Evolutionary conservation across 2,329 filamentous ascomycete species (phyloP), one percentile per base, ranked within the genome.

Genomic region (Didymella pinodella): DNA sequence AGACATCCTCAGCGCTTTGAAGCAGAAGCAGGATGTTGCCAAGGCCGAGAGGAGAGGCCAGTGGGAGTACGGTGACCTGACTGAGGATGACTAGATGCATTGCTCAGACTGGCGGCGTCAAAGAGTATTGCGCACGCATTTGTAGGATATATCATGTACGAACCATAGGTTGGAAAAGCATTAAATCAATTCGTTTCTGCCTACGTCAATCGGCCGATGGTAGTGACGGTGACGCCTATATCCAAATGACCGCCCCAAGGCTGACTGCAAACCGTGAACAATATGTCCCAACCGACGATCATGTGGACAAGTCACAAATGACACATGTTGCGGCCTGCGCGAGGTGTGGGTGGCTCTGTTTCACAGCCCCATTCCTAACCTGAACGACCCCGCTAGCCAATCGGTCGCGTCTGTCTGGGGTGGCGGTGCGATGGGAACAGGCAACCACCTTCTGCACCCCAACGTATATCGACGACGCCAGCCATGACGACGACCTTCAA

Each of bases 1-100:
- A 57, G 85, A 90, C 32, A 87, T 93, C 43, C 79, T 97, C 63
- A 86, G 87, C 77, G 86, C 86, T 68, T 81, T 97, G 62, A 88
- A 86, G 72, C 85, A 90, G 77, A 86, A 90, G 50, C 90, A 96
- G 82, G 83, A 85, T 34, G 84, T 89, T 77, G 94, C 94, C 4
- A 97, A 96, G 85, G 82, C 86, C 54, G 88, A 88, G 57, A 87
- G 93, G 63, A 83, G 88, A 66, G 95, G 95, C 43, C 95, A 97
- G 86, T 99, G 94, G 93, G 95, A 99, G 85, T 99, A 98, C 79
- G 95, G 95, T 68, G 95, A 98, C 77, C 84, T 97, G 73, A 96
- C 92, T 14, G 93, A 97, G 66, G 75, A 76, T 59, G 63, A 71
- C 48, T 68, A 68, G 54, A 26, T 40, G 48, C 41, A 28, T 57